These are phyloP conservation scores for Aspergillus homomorphus DNA, from an alignment of 495 filamentous ascomycete species.

Conservation along the genomic window DNA sequence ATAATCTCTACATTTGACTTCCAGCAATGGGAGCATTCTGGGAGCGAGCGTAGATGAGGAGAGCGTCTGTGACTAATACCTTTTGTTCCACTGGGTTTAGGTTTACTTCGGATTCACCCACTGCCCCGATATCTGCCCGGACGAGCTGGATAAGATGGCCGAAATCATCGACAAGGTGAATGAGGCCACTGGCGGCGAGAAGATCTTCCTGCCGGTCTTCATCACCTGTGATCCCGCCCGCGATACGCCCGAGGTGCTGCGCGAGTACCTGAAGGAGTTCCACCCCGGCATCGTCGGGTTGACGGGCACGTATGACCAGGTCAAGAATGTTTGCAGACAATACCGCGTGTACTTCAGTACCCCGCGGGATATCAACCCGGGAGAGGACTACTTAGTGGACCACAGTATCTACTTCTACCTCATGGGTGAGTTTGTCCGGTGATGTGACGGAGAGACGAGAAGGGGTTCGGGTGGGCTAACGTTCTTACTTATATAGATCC, in stretches of 20 bases:
- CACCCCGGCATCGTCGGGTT: slow-evolving; percentile 83
- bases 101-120: slow-evolving; percentile 98
- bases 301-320: slow-evolving; percentile 88
- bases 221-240: slow-evolving; percentile 93
- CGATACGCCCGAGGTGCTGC: slow-evolving; percentile 80
- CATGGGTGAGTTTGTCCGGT: slow-evolving; percentile 77
- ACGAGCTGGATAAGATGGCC: slow-evolving; percentile 98
- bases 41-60: neutral
- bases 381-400: slow-evolving; percentile 95
- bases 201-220: slow-evolving; percentile 71
- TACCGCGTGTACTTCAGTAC: slow-evolving; percentile 98
- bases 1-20: too few species aligned
- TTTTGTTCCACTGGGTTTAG: too few species aligned
- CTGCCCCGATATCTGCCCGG: slow-evolving; percentile 97
- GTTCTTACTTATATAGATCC: slow-evolving; percentile 58
- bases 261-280: slow-evolving; percentile 86
- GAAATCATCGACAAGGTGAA: slow-evolving; percentile 82
- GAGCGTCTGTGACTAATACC: slow-evolving; percentile 1
- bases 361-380: slow-evolving; percentile 78
- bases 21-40: too few species aligned
- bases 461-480: too few species aligned
- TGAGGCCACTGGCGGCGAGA: slow-evolving; percentile 42
- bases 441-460: too few species aligned
- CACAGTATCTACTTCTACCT: slow-evolving; percentile 99
- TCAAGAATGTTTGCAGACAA: slow-evolving; percentile 87